Base-by-base conservation (phyloP, 1,284 basidiomycete species). In the Apiotrichum sp. region DNA sequence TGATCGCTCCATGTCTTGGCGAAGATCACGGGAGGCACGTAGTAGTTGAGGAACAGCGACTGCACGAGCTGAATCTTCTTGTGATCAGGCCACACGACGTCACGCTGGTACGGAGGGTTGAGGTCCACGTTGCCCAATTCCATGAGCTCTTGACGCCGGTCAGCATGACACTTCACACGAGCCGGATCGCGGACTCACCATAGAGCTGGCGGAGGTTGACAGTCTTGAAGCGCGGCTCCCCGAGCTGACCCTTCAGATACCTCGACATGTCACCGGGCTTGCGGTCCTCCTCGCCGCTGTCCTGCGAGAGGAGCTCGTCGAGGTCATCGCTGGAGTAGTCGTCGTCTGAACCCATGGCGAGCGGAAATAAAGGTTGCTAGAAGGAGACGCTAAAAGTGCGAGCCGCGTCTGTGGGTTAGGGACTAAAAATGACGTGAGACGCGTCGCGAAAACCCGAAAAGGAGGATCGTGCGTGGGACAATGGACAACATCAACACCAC, bases 1-100 rank as follows among this genome's bases (percentile, higher is more conserved):
- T 22, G 22, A 22, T 60, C 49, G 31, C 52, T 44, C 2, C 44
- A 39, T 31, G 52, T 33, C 3, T 68, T 56, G 3, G 72, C 69
- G 53, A 74, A 74, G 49, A 76, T 63, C 40, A 76, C 58, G 3
- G 74, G 72, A 5, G 72, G 72, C 31, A 73, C 65, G 45, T 71
- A 73, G 58, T 67, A 76, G 59, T 74, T 73, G 14, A 69, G 50
- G 55, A 71, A 68, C 1, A 73, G 49, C 0, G 66, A 69, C 51
- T 71, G 67, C 35, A 73, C 67, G 38, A 72, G 55, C 1, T 47
- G 50, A 4, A 61, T 58, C 65, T 63, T 63, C 53, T 71, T 71
- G 6, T 41, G 4, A 31, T 63, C 60, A 0, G 65, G 41, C 74
- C 74, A 76, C 3, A 76, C 74, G 7, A 76, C 70, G 38, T 71